phyloP scores from a whole-genome alignment of 257 asterid genomes.

The Scutellaria baicalensis region DNA sequence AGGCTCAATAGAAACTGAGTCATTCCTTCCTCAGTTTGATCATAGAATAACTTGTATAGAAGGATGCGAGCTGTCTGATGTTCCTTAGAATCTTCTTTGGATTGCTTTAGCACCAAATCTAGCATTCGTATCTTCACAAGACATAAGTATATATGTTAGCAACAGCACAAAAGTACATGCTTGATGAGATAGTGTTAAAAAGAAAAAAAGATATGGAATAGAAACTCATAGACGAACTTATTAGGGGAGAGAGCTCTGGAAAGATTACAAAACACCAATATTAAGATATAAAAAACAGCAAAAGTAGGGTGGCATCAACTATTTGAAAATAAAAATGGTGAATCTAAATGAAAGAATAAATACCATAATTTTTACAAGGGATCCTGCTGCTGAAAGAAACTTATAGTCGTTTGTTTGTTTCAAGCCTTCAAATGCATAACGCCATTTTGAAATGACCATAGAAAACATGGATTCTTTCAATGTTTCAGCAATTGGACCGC shows the following conservation, averaged over 20 bases:
- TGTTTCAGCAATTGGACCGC: slow-evolving; percentile 93
- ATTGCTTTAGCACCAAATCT: slow-evolving; percentile 83
- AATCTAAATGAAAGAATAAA: slow-evolving; percentile 13
- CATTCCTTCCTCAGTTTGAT: slow-evolving; percentile 98
- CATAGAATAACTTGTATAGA: slow-evolving; percentile 93
- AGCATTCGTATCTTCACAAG: slow-evolving; percentile 71
- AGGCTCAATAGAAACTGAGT: slow-evolving; percentile 75
- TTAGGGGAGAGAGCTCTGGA: neutral
- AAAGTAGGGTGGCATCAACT: neutral
- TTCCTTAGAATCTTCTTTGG: slow-evolving; percentile 78
- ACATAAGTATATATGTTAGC: slow-evolving; percentile 27
- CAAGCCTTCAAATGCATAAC: slow-evolving; percentile 63
- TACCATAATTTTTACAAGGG: slow-evolving; percentile 87
- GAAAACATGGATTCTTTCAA: slow-evolving; percentile 79
- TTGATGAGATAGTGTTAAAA: neutral
- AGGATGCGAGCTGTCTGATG: slow-evolving; percentile 86
- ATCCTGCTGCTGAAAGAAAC: slow-evolving; percentile 89
- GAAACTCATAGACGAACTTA: neutral
- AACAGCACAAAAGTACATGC: slow-evolving; percentile 12
- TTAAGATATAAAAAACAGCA: neutral
- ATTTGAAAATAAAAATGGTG: slow-evolving; percentile 4
- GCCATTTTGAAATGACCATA: slow-evolving; percentile 82
- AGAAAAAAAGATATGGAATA: neutral
- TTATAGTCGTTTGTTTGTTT: slow-evolving; percentile 80
- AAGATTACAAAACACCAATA: neutral